These are phyloP conservation scores for Zea luxurians DNA, from an alignment of 176 grass and related monocot species.

Conservation along the genomic window DNA sequence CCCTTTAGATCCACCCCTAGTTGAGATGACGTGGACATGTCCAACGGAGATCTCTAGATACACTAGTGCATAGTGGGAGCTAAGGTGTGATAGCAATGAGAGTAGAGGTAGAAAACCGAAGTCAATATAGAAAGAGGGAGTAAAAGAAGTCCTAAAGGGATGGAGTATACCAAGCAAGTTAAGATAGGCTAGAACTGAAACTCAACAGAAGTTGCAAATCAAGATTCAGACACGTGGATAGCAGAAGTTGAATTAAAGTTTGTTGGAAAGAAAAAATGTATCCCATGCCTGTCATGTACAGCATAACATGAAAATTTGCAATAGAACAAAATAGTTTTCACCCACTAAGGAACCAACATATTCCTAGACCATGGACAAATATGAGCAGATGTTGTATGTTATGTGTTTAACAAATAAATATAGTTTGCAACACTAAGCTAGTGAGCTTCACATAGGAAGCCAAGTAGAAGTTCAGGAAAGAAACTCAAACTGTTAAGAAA, in stretches of 20 bases:
- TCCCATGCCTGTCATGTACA: neutral
- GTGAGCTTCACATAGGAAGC: neutral
- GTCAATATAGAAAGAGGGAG: too few species aligned
- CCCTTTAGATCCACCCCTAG: too few species aligned
- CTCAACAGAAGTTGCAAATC: neutral
- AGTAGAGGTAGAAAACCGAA: too few species aligned
- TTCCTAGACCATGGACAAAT: neutral
- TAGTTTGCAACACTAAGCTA: neutral
- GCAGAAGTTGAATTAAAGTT: neutral
- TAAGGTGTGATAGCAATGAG: too few species aligned
- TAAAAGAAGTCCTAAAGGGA: too few species aligned
- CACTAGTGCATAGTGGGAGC: too few species aligned
- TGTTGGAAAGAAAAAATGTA: neutral
- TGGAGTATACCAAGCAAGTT: too few species aligned
- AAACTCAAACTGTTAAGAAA: neutral
- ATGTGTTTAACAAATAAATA: neutral
- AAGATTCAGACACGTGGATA: neutral
- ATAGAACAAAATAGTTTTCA: neutral
- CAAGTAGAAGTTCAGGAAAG: conserved; percentile 3
- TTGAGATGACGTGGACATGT: too few species aligned
- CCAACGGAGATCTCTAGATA: too few species aligned
- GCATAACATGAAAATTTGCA: neutral
- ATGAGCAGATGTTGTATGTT: neutral
- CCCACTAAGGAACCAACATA: neutral
- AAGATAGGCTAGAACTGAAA: too few species aligned